Base-by-base conservation (phyloP, 176 grass and related monocot genomes). In the Tuctoria greenei region DNA sequence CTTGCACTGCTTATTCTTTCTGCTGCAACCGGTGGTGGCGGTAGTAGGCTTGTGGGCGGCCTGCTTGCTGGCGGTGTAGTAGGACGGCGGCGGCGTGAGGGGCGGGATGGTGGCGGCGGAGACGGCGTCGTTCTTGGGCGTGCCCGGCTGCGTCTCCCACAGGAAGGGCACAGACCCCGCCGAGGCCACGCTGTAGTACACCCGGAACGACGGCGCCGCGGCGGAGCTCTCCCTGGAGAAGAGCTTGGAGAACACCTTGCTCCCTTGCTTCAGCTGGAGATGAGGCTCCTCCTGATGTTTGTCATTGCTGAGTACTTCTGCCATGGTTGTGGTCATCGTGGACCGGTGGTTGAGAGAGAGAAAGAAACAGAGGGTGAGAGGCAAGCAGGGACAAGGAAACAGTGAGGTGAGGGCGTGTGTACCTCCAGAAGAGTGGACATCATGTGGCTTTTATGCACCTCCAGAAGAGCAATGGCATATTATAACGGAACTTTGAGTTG, bases 81-180 rank as follows among this genome's bases (percentile, higher is more conserved):
- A 97, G 38, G 86, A 91, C 21, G 94, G 91, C 15, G 94, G 94
- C 6, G 94, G 94, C 14, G 88, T 92, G 47, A 90, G 85, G 9
- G 90, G 93, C 17, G 81, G 78, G 21, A 75, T 52, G 8, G 69
- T 18, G 55, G 28, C 11, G 1, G 73, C 34, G 50, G 64, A 62
- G 43, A 52, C 4, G 73, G 81, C 45, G 70, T 90, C 64, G 51
- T 87, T 77, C 78, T 96, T 96, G 61, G 93, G 93, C 12, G 84
- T 96, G 23, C 93, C 93, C n/a, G 93, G 93, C 83, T 89, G 89
- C 21, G 93, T 90, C 70, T 96, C 93, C 93, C 93, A 96, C 36
- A 89, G 10, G 84, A 96, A 96, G 3, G 89, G 93, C 51, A 96
- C 89, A 6, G 93, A 76, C 18, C 89, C 93, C 4, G 89, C 75